Base-by-base conservation (phyloP, 2,329 filamentous ascomycete species). In the Pseudocercospora pini-densiflorae region DNA sequence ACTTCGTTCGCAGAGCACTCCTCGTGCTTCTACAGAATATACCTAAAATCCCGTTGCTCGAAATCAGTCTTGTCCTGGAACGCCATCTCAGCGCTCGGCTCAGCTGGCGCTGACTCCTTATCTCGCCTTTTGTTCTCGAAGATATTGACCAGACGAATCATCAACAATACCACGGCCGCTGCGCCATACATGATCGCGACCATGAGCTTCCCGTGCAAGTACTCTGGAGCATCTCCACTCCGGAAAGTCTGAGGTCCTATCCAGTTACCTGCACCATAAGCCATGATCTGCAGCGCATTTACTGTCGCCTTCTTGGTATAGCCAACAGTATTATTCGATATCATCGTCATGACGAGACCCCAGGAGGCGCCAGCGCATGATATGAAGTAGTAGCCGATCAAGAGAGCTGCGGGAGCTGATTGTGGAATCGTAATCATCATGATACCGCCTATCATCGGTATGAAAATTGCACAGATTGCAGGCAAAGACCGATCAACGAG, bases 401-500 rank as follows among this genome's bases (percentile, higher is more conserved):
- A 21, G 4, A 60, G 36, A 14, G 43, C 61, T 54, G 36, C 23
- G 5, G 59, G 23, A 21, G 59, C 59, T 5, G 43, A 53, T 19
- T 31, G 47, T 16, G 59, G 59, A 14, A 61, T 61, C 14, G 59
- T 61, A 27, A 61, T 61, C 59, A 61, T 61, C 59, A 61, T 61
- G 45, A 61, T 61, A 10, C 59, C 59, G n/a, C 59, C 59, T 12
- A 61, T 36, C 59, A 61, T 61, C 1, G 59, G 59, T 8, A 61
- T 61, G 19, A 61, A 24, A 33, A 61, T 61, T 12, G 59, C 59
- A 45, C 59, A 61, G 45, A 61, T 61, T 6, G 59, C 59, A 10
- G 59, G 59, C 16, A 61, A 19, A 5, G 23, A 51, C 23, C 59
- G 19, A 53, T 53, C 59, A n/a, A 47, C n/a, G 3, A 61, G n/a